Conservation (phyloP, 768 basidiomycete genomes). For the Panaeolus cyanescens region DNA sequence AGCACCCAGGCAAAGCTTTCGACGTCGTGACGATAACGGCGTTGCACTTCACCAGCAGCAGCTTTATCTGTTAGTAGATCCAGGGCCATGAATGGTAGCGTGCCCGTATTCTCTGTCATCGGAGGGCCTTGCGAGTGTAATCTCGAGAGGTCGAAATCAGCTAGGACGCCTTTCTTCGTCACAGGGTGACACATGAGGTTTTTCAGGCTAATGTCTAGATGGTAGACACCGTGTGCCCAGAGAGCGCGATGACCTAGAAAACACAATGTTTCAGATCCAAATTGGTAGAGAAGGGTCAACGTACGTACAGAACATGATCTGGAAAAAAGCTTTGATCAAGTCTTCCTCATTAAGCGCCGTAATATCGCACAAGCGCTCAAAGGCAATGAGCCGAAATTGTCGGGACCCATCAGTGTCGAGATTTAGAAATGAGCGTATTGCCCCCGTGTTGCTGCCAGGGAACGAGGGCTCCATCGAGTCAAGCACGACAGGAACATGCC, state of each 20-base stretch:
- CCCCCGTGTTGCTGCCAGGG: background rate
- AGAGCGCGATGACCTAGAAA: conserved; percentile 26
- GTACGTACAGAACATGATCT: conserved; percentile 1
- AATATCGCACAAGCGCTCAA: conserved; percentile 6
- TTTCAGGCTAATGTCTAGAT: conserved; percentile 29
- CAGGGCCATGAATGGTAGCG: conserved; percentile 33
- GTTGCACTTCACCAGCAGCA: conserved; percentile 15
- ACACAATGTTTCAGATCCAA: background rate
- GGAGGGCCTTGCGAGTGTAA: conserved; percentile 9
- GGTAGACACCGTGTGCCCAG: conserved; percentile 25
- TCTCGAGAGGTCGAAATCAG: conserved; percentile 27
- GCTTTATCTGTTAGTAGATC: conserved; percentile 20
- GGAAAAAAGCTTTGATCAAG: conserved; percentile 1
- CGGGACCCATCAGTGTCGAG: background rate
- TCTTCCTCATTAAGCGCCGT: background rate
- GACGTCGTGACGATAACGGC: conserved; percentile 30
- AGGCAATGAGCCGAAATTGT: conserved; percentile 6
- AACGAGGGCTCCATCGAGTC: background rate
- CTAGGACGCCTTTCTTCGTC: conserved; percentile 22
- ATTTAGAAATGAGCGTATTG: background rate
- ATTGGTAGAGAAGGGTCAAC: background rate
- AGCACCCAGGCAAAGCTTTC: too few relatives aligned
- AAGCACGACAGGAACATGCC: conserved; percentile 14
- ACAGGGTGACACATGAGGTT: conserved; percentile 30
- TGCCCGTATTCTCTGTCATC: conserved; percentile 12